Evolutionary conservation across 2,329 filamentous ascomycete species (phyloP).

Genomic region (Trichoderma atroviride): DNA sequence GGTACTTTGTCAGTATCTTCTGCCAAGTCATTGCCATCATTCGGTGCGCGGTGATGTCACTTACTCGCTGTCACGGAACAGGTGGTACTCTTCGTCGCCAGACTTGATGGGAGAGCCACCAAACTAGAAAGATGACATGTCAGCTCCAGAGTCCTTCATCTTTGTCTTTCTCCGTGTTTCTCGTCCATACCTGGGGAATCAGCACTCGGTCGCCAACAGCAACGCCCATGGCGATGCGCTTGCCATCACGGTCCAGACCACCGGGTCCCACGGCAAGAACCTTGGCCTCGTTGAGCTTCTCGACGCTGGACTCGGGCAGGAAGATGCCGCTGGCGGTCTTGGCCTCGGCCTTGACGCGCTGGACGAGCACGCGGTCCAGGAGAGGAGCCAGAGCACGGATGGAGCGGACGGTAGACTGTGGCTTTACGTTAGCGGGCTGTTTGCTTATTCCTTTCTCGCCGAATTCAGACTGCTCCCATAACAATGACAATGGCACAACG

Average conservation of each 20-base stretch:
- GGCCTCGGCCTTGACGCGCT: conserved; percentile 94
- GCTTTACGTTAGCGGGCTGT: conserved; percentile 45
- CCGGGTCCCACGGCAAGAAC: conserved; percentile 95
- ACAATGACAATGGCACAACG: background rate
- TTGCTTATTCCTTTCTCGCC: background rate
- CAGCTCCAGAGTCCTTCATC: background rate
- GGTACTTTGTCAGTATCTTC: conserved; percentile 26
- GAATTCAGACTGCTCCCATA: background rate
- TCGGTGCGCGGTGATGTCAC: conserved; percentile 44
- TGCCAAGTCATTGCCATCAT: too few species aligned
- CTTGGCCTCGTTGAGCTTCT: conserved; percentile 97
- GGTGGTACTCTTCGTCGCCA: conserved; percentile 91
- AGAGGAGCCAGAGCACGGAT: conserved; percentile 95
- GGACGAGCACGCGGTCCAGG: conserved; percentile 96
- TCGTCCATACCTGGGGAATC: conserved; percentile 76
- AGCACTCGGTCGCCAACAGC: conserved; percentile 84
- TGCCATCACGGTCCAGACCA: conserved; percentile 82
- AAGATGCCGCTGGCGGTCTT: conserved; percentile 98
- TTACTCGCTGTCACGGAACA: conserved; percentile 98
- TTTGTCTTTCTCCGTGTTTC: background rate
- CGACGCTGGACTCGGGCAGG: conserved; percentile 93
- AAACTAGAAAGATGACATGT: conserved; percentile 59
- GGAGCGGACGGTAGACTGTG: conserved; percentile 75
- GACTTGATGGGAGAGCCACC: conserved; percentile 96
- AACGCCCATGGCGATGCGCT: conserved; percentile 84